Evolutionary conservation across 331 rosid genomes (phyloP).

Genomic region (Pyracantha coccinea): DNA sequence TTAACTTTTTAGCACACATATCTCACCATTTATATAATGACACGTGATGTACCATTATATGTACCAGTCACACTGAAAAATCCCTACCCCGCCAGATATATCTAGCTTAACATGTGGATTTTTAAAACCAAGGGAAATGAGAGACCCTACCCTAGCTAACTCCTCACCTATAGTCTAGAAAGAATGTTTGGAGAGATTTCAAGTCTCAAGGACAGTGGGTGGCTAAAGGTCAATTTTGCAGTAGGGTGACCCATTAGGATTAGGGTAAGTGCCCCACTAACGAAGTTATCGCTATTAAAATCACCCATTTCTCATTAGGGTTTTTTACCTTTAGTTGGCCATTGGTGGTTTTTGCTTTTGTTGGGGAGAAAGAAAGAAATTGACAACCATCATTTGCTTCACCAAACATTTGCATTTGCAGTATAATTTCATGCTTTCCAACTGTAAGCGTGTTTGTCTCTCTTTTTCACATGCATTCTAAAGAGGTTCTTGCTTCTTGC

Average conservation of each 20-base stretch:
- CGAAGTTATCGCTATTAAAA: constrained; percentile 25
- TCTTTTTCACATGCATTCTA: not conserved
- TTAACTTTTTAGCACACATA: too few species aligned
- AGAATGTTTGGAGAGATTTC: constrained; percentile 50
- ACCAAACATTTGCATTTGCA: constrained; percentile 47
- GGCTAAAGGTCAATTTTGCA: not conserved
- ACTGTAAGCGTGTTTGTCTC: constrained; percentile 34
- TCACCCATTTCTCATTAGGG: constrained; percentile 23
- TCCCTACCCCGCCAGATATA: constrained; percentile 8
- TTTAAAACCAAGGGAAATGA: constrained; percentile 19
- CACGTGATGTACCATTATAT: too few species aligned
- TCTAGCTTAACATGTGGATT: not conserved
- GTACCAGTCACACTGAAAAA: too few species aligned
- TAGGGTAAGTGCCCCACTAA: constrained; percentile 38
- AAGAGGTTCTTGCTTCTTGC: not conserved
- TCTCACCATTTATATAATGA: too few species aligned
- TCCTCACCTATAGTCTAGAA: not conserved
- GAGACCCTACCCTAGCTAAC: constrained; percentile 33
- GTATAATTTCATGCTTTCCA: constrained; percentile 44
- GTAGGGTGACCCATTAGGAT: constrained; percentile 20
- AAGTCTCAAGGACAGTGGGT: constrained; percentile 29
- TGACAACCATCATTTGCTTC: constrained; percentile 45
- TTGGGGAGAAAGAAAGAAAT: constrained; percentile 14
- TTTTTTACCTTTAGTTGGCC: constrained; percentile 14
- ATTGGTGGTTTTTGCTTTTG: constrained; percentile 22